phyloP scores from a whole-genome alignment of 2,329 filamentous ascomycete species.

The Fusarium sp. region DNA sequence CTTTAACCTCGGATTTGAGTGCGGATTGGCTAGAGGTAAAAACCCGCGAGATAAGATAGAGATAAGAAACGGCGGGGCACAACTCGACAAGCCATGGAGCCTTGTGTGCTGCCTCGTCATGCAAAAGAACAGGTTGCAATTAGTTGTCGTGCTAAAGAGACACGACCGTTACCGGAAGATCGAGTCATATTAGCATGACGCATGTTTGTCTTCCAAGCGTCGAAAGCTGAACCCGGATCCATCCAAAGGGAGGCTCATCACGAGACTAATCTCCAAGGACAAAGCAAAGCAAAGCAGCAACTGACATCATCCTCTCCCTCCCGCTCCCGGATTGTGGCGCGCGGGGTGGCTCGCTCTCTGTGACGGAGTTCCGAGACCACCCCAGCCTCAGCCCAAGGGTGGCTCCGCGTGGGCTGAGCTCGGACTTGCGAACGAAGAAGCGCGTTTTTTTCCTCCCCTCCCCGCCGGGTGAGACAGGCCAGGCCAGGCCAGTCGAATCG shows the following conservation, averaged over 20 bases:
- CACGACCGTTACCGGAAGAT: neutral
- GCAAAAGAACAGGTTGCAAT: neutral
- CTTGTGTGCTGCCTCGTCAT: neutral
- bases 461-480: slow-evolving; percentile 38
- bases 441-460: slow-evolving; percentile 6
- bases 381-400: slow-evolving; percentile 25
- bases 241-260: neutral
- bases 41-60: neutral
- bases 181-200: neutral
- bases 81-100: neutral
- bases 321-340: slow-evolving; percentile 21
- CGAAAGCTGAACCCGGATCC: neutral
- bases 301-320: slow-evolving; percentile 14
- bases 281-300: neutral
- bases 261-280: neutral
- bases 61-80: neutral
- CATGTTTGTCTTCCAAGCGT: neutral
- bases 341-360: slow-evolving; percentile 10
- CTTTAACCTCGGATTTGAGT: neutral
- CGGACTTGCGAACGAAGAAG: slow-evolving; percentile 1
- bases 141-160: neutral
- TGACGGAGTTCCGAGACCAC: neutral
- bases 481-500: neutral
- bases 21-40: neutral
- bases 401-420: slow-evolving; percentile 26